phyloP scores from a whole-genome alignment of 192 early-diverging fungal genomes.

The Geranomyces michiganensis region DNA sequence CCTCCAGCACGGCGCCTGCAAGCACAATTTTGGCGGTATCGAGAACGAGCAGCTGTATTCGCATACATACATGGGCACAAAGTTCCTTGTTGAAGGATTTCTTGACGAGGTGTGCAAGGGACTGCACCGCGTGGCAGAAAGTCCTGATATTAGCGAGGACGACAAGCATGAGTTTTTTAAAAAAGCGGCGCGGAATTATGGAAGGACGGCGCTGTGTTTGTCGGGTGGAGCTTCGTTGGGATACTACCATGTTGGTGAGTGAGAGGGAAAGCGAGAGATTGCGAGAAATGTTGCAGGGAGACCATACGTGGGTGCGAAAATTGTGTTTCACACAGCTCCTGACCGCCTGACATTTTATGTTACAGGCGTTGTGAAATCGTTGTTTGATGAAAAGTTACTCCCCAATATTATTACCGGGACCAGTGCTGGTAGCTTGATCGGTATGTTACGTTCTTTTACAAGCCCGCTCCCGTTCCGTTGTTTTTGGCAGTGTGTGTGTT shows the following conservation, averaged over 20 bases:
- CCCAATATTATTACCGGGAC: slow-evolving; percentile 82
- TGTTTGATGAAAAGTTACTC: slow-evolving; percentile 68
- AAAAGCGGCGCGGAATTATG: slow-evolving; percentile 67
- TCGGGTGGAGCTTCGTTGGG: slow-evolving; percentile 70
- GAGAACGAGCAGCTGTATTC: slow-evolving; percentile 76
- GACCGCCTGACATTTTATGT: too few relatives aligned
- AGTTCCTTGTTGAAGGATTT: slow-evolving; percentile 69
- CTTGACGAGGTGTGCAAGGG: slow-evolving; percentile 59
- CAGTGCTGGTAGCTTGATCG: slow-evolving; percentile 57
- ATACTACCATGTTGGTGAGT: slow-evolving; percentile 44
- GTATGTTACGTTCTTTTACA: background rate
- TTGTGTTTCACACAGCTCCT: too few relatives aligned
- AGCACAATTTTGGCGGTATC: slow-evolving; percentile 75
- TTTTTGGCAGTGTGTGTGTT: too few relatives aligned
- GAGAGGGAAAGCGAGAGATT: too few relatives aligned
- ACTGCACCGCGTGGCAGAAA: slow-evolving; percentile 36
- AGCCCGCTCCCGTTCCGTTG: too few relatives aligned
- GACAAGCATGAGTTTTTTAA: slow-evolving; percentile 71
- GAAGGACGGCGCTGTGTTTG: slow-evolving; percentile 74
- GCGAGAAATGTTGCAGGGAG: too few relatives aligned
- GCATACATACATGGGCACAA: slow-evolving; percentile 75
- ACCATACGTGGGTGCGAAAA: too few relatives aligned
- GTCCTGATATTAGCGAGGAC: slow-evolving; percentile 23
- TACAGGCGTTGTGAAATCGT: slow-evolving; percentile 70
- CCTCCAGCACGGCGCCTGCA: slow-evolving; percentile 57